Conservation (phyloP, 768 basidiomycete species). For the Lentinula guzmanii region DNA sequence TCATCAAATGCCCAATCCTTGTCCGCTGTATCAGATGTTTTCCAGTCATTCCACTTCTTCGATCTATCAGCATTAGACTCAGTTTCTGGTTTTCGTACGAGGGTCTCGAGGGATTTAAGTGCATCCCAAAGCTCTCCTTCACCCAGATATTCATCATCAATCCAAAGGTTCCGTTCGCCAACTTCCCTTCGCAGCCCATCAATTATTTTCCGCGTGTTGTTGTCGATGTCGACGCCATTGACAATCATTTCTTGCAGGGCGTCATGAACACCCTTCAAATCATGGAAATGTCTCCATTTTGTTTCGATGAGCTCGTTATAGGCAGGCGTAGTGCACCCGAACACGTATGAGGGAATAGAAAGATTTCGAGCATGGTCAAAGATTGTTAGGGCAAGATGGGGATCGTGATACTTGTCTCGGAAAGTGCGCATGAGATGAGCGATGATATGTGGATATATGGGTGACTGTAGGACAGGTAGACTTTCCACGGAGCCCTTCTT, state of each 20-base stretch:
- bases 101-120: constrained; percentile 44
- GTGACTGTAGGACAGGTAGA: constrained; percentile 44
- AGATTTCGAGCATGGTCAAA: constrained; percentile 75
- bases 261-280: constrained; percentile 67
- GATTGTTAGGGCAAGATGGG: constrained; percentile 74
- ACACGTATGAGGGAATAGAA: constrained; percentile 78
- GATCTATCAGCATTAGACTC: constrained; percentile 3
- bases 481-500: constrained; percentile 3
- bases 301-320: constrained; percentile 88
- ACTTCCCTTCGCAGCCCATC: constrained; percentile 62
- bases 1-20: constrained; percentile 46
- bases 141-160: constrained; percentile 40
- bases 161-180: constrained; percentile 46
- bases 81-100: constrained; percentile 15
- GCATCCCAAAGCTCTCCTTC: constrained; percentile 47
- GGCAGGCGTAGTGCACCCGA: constrained; percentile 81
- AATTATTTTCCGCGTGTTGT: constrained; percentile 52
- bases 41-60: constrained; percentile 44
- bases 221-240: constrained; percentile 68
- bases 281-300: constrained; percentile 81
- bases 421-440: constrained; percentile 73
- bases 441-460: constrained; percentile 70
- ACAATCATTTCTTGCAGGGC: constrained; percentile 77
- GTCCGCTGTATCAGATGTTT: constrained; percentile 22
- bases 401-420: constrained; percentile 72